Evolutionary conservation across 2,329 filamentous ascomycete genomes (phyloP), one percentile per base, ranked within the genome.

Genomic region (Aspergillus pseudoviridinutans): DNA sequence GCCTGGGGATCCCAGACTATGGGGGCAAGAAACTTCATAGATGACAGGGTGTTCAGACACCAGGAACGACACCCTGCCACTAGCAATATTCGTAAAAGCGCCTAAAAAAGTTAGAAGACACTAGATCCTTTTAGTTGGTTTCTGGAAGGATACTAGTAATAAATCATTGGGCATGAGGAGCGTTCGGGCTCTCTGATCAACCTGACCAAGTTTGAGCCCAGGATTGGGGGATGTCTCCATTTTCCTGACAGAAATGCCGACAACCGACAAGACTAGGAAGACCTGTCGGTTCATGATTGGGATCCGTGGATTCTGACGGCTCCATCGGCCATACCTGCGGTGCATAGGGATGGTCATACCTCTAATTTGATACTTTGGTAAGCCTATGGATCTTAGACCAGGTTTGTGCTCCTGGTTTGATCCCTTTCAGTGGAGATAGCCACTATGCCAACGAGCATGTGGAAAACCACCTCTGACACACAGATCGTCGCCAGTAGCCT

Each of bases 111-210:
- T 38, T 38, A 38, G 14, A 17, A 38, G 32, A 38, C 14, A 38
- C 32, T 38, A 38, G 32, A 38, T 14, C 17, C 14, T 38, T 27
- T 58, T 62, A 60, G 61, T 56, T 55, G 29, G 53, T 51, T 63
- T 64, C 63, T 64, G 61, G 63, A 64, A 64, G 58, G 52, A 57
- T 52, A 54, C 56, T 53, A 49, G 54, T 59, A 50, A 54, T 20
- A 59, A 62, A 51, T 50, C 57, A 49, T 27, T 46, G 29, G 42
- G 49, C 27, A 42, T 54, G 44, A 52, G 29, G 50, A 22, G 50
- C 24, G 24, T 28, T 28, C 20, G 22, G 25, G 28, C 42, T 46
- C 14, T 38, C 14, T 35, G 32, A 35, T 32, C 29, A 32, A 32
- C 27, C 7, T 14, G 29, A 14, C 12, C 29, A 32, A 14, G 12